Evolutionary conservation across 208 protist genomes (phyloP), one percentile per base, ranked within the genome.

Genomic region (Trypanosoma vivax): DNA sequence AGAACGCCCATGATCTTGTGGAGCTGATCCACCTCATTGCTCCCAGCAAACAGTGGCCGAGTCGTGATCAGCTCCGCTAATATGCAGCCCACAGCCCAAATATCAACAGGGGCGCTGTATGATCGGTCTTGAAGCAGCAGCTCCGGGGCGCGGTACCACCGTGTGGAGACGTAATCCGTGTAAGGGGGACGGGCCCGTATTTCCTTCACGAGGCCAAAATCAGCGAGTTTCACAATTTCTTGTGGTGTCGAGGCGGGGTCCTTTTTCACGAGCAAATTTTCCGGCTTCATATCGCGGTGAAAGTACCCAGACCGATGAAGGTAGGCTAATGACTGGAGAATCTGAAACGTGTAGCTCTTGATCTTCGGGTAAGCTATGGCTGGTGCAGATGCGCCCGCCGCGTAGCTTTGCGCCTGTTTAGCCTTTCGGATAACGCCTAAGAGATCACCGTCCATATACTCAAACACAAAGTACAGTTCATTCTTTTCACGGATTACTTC

Each of bases 71-170:
- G 70, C 69, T 99, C 98, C 4, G 88, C 96, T 50, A 99, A 80
- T 31, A 99, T 98, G 75, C 95, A 98, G 14, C 95, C 97, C 16
- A 73, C 64, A 2, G 91, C 95, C 95, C 93, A 98, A 6, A 98
- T 79, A 68, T 97, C 96, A 27, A 99, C 96, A 10, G 92, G 68
- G 7, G 87, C 73, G 23, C 83, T 95, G 72, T 99, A 99, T 16
- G 66, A 64, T 27, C 78, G 67, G 43, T 89, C 79, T 65, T 99
- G 97, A 45, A 90, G 63, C 35, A 99, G 88, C 39, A 99, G 76
- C 76, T 99, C 98, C 2, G 98, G 98, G 2, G 98, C 85, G 31
- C 98, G 86, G 63, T 99, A 99, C 97, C 98, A 99, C 5, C 98
- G 79, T 19, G 96, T 99, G 29, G 94, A 95, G 1, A 98, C 96